Evolutionary conservation across 768 basidiomycete genomes (phyloP).

Genomic region (Russula sp.): DNA sequence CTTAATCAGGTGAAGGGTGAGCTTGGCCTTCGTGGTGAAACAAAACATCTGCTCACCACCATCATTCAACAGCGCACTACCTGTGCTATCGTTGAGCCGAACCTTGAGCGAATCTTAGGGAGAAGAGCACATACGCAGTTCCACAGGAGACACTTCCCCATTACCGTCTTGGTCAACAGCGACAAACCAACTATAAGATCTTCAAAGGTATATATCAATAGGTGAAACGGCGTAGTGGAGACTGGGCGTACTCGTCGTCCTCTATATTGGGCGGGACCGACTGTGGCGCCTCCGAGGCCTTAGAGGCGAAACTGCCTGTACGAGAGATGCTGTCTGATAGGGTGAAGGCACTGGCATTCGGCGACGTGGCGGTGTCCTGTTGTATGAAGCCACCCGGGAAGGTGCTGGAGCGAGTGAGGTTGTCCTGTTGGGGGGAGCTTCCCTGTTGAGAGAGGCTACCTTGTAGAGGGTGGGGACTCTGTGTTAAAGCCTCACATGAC

Average conservation of each 20-base stretch:
- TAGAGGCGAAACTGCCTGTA: no score
- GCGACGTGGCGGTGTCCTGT: not conserved
- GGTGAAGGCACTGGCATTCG: not conserved
- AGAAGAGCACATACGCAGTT: slow-evolving; percentile 1
- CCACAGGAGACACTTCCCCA: slow-evolving; percentile 2
- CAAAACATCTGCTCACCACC: not conserved
- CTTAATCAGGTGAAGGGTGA: not conserved
- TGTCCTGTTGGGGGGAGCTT: not conserved
- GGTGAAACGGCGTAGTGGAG: not conserved
- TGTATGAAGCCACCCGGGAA: not conserved
- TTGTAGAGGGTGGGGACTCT: not conserved
- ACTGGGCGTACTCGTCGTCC: not conserved
- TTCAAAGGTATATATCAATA: not conserved
- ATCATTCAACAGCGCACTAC: slow-evolving; percentile 2
- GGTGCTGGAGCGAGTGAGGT: not conserved
- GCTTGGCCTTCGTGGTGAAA: not conserved
- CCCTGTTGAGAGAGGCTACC: not conserved
- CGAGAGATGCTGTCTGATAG: not conserved
- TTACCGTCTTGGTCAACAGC: slow-evolving; percentile 6
- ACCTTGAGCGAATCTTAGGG: not conserved
- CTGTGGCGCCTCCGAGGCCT: not conserved
- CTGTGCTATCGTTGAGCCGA: not conserved
- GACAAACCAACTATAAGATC: not conserved
- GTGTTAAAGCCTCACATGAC: not conserved
- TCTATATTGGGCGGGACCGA: not conserved